These are phyloP conservation scores for Chrysoporthe cubensis DNA, from an alignment of 2,329 filamentous ascomycete species.

Conservation along the genomic window DNA sequence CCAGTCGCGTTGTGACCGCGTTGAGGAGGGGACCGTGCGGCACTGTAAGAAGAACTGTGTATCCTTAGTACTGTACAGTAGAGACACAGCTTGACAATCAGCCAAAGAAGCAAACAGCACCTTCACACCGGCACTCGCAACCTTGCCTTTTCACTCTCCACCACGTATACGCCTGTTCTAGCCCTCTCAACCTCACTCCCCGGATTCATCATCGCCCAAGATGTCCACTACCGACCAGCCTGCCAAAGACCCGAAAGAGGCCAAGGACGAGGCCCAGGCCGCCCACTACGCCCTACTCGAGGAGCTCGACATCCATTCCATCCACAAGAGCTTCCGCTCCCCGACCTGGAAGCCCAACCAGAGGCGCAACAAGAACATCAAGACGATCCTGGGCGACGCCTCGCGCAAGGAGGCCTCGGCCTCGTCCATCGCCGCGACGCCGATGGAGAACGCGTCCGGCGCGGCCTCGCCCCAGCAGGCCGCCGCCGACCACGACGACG, in stretches of 20 bases:
- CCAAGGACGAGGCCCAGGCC: slow-evolving; percentile 68
- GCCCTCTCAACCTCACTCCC: not conserved
- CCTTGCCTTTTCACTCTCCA: not conserved
- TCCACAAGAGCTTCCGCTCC: slow-evolving; percentile 89
- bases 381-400: slow-evolving; percentile 90
- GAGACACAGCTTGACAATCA: not conserved
- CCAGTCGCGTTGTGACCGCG: slow-evolving; percentile 19
- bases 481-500: slow-evolving; percentile 45
- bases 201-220: not conserved
- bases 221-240: slow-evolving; percentile 15
- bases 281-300: slow-evolving; percentile 87
- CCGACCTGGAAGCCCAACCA: slow-evolving; percentile 88
- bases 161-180: not conserved
- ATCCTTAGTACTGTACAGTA: not conserved
- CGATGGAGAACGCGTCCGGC: slow-evolving; percentile 61
- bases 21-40: slow-evolving; percentile 7
- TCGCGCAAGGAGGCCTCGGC: slow-evolving; percentile 81
- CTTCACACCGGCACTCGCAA: not conserved
- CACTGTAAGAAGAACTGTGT: slow-evolving; percentile 10
- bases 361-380: slow-evolving; percentile 98
- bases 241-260: slow-evolving; percentile 30
- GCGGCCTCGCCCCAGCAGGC: slow-evolving; percentile 64
- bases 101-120: not conserved
- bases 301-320: slow-evolving; percentile 85
- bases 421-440: slow-evolving; percentile 47